These are phyloP conservation scores for Lasiodiplodia hormozganensis DNA, from an alignment of 2,329 filamentous ascomycete species.

Conservation along the genomic window DNA sequence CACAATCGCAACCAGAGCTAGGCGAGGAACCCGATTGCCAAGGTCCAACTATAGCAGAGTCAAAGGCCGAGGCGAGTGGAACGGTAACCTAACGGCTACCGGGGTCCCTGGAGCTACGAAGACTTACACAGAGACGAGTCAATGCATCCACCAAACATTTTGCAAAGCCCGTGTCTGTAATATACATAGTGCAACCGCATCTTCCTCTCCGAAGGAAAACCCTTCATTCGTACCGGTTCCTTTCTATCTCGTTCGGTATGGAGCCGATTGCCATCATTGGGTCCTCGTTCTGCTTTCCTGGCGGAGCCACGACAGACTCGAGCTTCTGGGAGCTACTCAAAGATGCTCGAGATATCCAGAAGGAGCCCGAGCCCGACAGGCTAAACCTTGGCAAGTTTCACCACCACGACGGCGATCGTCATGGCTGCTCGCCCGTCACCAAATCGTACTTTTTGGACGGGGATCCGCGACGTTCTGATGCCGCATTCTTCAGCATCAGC, in stretches of 20 bases:
- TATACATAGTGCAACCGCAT: no score
- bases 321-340: constrained; percentile 40
- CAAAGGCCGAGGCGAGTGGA: no score
- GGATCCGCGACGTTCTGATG: constrained; percentile 30
- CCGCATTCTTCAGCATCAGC: constrained; percentile 34
- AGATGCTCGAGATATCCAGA: constrained; percentile 42
- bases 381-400: constrained; percentile 40
- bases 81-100: no score
- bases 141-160: no score
- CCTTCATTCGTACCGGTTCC: no score
- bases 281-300: constrained; percentile 42
- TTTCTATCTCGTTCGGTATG: not conserved
- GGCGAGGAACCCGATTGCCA: no score
- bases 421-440: constrained; percentile 16
- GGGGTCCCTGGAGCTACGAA: no score
- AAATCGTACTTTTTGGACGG: constrained; percentile 31
- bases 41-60: no score
- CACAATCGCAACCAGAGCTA: no score
- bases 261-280: constrained; percentile 49
- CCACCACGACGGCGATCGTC: constrained; percentile 29
- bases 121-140: no score
- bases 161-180: no score
- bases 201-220: no score
- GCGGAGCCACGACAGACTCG: constrained; percentile 36
- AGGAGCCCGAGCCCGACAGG: constrained; percentile 37